These are phyloP conservation scores for Alternaria angustiovoidea DNA, from an alignment of 2,329 filamentous ascomycete genomes.

Conservation along the genomic window DNA sequence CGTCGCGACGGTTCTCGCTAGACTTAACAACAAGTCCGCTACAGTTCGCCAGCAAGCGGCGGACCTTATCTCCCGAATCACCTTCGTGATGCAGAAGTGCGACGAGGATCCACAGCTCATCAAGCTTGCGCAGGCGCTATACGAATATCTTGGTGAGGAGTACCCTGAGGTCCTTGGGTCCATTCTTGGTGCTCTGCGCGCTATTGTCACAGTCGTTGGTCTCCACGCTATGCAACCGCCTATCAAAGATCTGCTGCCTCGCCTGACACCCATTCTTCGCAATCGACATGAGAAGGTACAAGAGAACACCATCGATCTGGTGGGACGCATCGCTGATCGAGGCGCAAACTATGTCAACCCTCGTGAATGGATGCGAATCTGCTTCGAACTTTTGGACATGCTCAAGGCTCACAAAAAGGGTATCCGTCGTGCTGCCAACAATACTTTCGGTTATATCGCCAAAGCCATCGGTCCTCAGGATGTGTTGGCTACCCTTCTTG, in stretches of 20 bases:
- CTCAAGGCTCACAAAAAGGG: constrained; percentile 99
- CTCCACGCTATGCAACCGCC: constrained; percentile 98
- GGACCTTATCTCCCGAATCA: constrained; percentile 94
- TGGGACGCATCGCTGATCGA: constrained; percentile 96
- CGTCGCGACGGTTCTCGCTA: constrained; percentile 93
- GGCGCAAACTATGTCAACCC: constrained; percentile 97
- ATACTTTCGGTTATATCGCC: constrained; percentile 99
- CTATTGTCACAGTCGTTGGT: constrained; percentile 96
- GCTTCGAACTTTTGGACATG: constrained; percentile 98
- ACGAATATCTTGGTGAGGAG: constrained; percentile 98
- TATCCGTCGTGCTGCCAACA: constrained; percentile 96
- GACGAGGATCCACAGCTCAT: constrained; percentile 95
- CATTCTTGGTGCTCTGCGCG: constrained; percentile 91
- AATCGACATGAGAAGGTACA: constrained; percentile 99
- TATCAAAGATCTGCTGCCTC: constrained; percentile 93
- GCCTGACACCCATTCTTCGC: constrained; percentile 95
- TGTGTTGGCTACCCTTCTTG: constrained; percentile 91
- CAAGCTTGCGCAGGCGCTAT: constrained; percentile 91
- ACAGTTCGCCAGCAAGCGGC: constrained; percentile 97
- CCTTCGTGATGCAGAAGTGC: constrained; percentile 99
- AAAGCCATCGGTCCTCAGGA: constrained; percentile 99
- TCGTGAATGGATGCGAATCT: constrained; percentile 99
- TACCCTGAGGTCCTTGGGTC: constrained; percentile 98
- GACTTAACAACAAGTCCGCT: constrained; percentile 96
- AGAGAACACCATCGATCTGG: constrained; percentile 97